A percentile compares a stretch with the other conserved stretches of the same genome.
These are phyloP conservation scores for Neopestalotiopsis rosae DNA, from an alignment of 2,329 filamentous ascomycete genomes.

Conservation along the genomic window DNA sequence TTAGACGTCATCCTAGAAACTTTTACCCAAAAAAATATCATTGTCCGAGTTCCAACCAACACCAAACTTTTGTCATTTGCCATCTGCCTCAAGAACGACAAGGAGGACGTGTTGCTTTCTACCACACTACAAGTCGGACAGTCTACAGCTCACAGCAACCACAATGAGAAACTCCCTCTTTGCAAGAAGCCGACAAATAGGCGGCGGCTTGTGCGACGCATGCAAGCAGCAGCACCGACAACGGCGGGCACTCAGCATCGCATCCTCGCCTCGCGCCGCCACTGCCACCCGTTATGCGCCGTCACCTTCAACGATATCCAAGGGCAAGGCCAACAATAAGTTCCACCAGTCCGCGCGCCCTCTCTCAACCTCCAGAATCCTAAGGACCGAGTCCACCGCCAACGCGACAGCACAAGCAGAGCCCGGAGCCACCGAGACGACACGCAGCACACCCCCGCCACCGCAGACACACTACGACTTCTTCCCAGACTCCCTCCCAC, in stretches of 20 bases:
- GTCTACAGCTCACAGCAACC: not conserved
- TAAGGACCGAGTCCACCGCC: not conserved
- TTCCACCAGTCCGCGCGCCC: not conserved
- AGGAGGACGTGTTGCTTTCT: not conserved
- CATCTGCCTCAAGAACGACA: not conserved
- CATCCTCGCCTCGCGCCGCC: slow-evolving; percentile 17
- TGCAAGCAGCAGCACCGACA: slow-evolving; percentile 29
- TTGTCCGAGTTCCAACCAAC: not conserved
- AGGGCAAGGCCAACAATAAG: not conserved
- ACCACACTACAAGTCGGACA: not conserved
- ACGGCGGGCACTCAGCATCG: slow-evolving; percentile 4
- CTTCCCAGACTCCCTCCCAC: slow-evolving; percentile 80
- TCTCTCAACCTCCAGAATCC: not conserved
- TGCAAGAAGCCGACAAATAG: not conserved
- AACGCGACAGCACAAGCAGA: not conserved
- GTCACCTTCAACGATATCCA: not conserved
- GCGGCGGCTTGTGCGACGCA: slow-evolving; percentile 35
- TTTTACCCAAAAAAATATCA: not conserved
- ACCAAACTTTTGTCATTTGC: not conserved
- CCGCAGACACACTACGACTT: slow-evolving; percentile 77
- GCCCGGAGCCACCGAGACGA: not conserved
- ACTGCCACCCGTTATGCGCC: not conserved
- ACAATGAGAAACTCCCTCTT: not conserved
- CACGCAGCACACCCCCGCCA: not conserved
- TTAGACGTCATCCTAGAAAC: not conserved